phyloP scores from a whole-genome alignment of 495 filamentous ascomycete species.

The Penicillium argentinense region DNA sequence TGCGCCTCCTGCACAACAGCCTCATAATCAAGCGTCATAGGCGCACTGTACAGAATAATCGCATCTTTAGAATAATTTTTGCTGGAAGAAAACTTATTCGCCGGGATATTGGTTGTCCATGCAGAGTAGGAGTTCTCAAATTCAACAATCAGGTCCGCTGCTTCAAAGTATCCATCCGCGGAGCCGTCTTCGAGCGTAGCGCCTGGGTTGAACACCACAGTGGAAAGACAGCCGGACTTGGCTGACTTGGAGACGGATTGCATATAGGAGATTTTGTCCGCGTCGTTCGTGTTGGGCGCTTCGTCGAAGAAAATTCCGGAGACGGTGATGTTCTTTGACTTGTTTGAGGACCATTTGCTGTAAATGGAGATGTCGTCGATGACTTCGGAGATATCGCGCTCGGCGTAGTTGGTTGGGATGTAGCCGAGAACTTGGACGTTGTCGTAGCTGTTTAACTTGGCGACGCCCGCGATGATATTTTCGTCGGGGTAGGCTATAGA shows the following conservation, averaged over 20 bases:
- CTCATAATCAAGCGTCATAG: slow-evolving; percentile 7
- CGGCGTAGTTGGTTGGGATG: slow-evolving; percentile 39
- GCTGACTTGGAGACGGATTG: slow-evolving; percentile 26
- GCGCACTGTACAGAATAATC: slow-evolving; percentile 20
- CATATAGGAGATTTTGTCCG: slow-evolving; percentile 31
- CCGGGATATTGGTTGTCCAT: slow-evolving; percentile 9
- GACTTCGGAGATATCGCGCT: slow-evolving; percentile 26
- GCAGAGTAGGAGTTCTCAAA: slow-evolving; percentile 22
- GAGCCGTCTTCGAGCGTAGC: slow-evolving; percentile 11
- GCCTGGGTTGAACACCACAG: slow-evolving; percentile 23
- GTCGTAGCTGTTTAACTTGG: slow-evolving; percentile 37
- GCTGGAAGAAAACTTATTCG: slow-evolving; percentile 6
- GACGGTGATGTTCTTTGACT: slow-evolving; percentile 30
- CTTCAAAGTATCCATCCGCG: slow-evolving; percentile 13
- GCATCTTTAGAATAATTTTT: slow-evolving; percentile 14
- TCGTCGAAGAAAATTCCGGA: slow-evolving; percentile 53
- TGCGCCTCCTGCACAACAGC: slow-evolving; percentile 12
- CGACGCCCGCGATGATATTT: slow-evolving; percentile 33
- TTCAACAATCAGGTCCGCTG: slow-evolving; percentile 23
- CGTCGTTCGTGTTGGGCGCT: slow-evolving; percentile 28
- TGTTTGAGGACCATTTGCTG: slow-evolving; percentile 36
- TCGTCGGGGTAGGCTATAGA: slow-evolving; percentile 23
- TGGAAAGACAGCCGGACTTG: slow-evolving; percentile 10
- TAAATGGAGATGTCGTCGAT: slow-evolving; percentile 42
- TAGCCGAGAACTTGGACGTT: slow-evolving; percentile 52